A percentile compares a stretch with the other conserved stretches of the same genome.
These are phyloP conservation scores for Debaryomycetaceae sp. DNA, from an alignment of 1,139 yeast genomes.

Conservation along the genomic window DNA sequence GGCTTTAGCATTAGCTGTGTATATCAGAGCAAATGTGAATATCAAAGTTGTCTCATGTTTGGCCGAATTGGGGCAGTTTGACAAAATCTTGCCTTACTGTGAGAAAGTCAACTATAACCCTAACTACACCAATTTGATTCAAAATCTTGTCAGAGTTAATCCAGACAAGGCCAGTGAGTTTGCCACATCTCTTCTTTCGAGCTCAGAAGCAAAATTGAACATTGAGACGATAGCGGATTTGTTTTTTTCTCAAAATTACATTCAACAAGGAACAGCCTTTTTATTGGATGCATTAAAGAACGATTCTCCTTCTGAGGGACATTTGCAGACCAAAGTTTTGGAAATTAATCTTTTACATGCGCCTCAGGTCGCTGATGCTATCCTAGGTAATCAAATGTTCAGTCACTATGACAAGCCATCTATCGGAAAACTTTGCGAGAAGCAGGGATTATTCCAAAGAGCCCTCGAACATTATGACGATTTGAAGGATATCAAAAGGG, in stretches of 20 bases:
- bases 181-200: conserved; percentile 78
- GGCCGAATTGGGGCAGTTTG: conserved; percentile 96
- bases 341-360: conserved; percentile 94
- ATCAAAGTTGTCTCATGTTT: conserved; percentile 88
- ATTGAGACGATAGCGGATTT: conserved; percentile 88
- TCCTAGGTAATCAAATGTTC: conserved; percentile 92
- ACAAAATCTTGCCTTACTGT: conserved; percentile 91
- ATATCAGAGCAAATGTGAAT: conserved; percentile 79
- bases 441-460: conserved; percentile 89
- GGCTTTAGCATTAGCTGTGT: conserved; percentile 86
- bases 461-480: conserved; percentile 96
- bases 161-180: conserved; percentile 99
- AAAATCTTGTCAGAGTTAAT: conserved; percentile 83
- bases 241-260: conserved; percentile 88
- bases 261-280: conserved; percentile 99
- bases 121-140: conserved; percentile 85
- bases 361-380: conserved; percentile 99
- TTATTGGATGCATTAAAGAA: conserved; percentile 92
- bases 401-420: conserved; percentile 93
- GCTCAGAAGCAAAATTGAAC: conserved; percentile 63
- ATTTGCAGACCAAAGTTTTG: conserved; percentile 88
- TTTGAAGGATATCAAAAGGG: conserved; percentile 91
- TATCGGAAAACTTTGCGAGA: conserved; percentile 88
- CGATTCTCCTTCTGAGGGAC: conserved; percentile 93
- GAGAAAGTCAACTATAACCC: conserved; percentile 87